These are phyloP conservation scores for Tylopilus felleus DNA, from an alignment of 768 basidiomycete species.

Conservation along the genomic window DNA sequence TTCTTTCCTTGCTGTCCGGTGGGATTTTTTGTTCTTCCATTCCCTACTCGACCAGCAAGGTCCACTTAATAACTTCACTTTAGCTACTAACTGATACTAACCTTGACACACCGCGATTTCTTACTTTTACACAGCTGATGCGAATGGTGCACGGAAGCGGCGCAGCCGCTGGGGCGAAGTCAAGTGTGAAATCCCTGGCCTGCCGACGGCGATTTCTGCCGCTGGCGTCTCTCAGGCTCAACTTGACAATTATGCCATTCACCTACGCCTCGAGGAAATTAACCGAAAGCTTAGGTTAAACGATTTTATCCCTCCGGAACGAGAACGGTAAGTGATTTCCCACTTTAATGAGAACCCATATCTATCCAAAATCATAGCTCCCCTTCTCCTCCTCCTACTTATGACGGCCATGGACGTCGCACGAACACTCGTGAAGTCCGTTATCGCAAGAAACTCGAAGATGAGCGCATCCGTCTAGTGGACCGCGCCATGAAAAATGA, in stretches of 20 bases:
- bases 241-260: conserved; percentile 96
- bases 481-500: conserved; percentile 97
- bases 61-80: conserved; percentile 33
- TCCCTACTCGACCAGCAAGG: conserved; percentile 31
- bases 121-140: conserved; percentile 59
- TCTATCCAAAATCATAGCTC: conserved; percentile 52
- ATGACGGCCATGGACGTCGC: conserved; percentile 95
- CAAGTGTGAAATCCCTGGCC: conserved; percentile 84
- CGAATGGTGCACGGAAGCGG: conserved; percentile 88
- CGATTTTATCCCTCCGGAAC: conserved; percentile 93
- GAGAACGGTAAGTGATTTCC: conserved; percentile 61
- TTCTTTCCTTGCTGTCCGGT: conserved; percentile 36
- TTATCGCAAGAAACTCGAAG: conserved; percentile 93
- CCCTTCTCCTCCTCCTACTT: conserved; percentile 94
- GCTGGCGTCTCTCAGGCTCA: conserved; percentile 93
- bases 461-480: conserved; percentile 88
- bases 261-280: conserved; percentile 94
- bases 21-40: conserved; percentile 22
- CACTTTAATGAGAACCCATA: neutral
- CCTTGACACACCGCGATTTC: conserved; percentile 41
- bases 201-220: conserved; percentile 92
- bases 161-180: conserved; percentile 98
- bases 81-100: conserved; percentile 54
- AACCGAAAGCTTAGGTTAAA: conserved; percentile 91
- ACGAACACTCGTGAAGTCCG: conserved; percentile 99